Evolutionary conservation across 495 filamentous ascomycete genomes (phyloP).

Genomic region (Amorphotheca resinae): DNA sequence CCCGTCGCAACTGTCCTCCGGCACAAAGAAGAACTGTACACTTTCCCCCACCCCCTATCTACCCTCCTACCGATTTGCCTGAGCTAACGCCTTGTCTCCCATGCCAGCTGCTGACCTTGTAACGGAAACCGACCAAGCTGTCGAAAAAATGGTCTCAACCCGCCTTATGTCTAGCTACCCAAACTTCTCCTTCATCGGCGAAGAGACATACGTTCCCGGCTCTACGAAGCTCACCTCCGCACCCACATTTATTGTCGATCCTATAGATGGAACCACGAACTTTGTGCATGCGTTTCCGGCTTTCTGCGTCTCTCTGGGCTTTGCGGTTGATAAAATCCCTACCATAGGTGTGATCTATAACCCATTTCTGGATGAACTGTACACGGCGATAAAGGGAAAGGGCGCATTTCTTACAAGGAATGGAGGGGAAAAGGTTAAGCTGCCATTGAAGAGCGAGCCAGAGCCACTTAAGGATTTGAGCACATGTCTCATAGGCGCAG

Average conservation of each 20-base stretch:
- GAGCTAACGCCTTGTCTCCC: constrained; percentile 9
- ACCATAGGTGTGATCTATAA: constrained; percentile 77
- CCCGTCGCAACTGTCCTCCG: constrained; percentile 47
- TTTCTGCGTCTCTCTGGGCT: constrained; percentile 72
- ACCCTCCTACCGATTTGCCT: background rate
- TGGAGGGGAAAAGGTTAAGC: constrained; percentile 22
- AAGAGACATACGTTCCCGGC: constrained; percentile 71
- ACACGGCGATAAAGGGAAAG: constrained; percentile 54
- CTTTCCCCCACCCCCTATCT: constrained; percentile 14
- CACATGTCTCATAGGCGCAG: constrained; percentile 53
- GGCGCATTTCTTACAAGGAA: constrained; percentile 50
- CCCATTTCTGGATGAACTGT: constrained; percentile 57
- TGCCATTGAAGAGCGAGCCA: constrained; percentile 44
- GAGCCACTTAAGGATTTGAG: constrained; percentile 45
- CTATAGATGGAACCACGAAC: constrained; percentile 83
- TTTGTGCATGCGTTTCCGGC: constrained; percentile 75
- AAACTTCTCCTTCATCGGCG: constrained; percentile 61
- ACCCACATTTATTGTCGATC: constrained; percentile 82
- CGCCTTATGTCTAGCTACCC: constrained; percentile 55
- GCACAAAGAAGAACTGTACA: constrained; percentile 78
- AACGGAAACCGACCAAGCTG: constrained; percentile 74
- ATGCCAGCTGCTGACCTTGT: constrained; percentile 64
- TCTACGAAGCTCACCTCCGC: constrained; percentile 42
- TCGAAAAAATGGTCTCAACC: constrained; percentile 61
- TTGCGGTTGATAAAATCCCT: constrained; percentile 49